Percentiles rank a stretch among this genome's conserved stretches.
phyloP scores from a whole-genome alignment of 306 rosid species.

The Medicago ruthenica region DNA sequence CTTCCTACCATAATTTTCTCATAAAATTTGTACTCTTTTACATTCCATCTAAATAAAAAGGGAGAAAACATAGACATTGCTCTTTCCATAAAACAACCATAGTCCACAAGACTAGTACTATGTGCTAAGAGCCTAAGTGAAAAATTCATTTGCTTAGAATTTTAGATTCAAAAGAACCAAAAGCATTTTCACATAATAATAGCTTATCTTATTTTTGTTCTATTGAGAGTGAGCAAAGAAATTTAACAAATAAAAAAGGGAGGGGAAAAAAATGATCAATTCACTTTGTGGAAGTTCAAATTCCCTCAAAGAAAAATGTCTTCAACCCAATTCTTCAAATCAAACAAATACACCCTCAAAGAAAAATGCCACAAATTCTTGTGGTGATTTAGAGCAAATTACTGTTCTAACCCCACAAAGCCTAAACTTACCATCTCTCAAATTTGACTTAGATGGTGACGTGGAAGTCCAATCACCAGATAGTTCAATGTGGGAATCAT shows the following conservation, averaged over 20 bases:
- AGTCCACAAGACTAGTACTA: constrained; percentile 2
- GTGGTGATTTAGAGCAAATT: constrained; percentile 56
- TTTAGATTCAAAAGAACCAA: neutral
- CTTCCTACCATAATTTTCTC: constrained; percentile 23
- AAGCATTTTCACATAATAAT: neutral
- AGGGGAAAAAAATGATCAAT: constrained; percentile 58
- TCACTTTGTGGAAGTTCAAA: constrained; percentile 73
- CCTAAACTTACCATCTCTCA: constrained; percentile 66
- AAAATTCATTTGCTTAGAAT: neutral
- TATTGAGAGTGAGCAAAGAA: neutral
- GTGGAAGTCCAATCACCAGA: constrained; percentile 85
- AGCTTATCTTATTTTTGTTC: constrained; percentile 14
- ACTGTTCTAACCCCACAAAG: constrained; percentile 64
- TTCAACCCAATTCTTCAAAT: constrained; percentile 2
- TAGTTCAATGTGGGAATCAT: constrained; percentile 79
- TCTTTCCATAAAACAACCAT: constrained; percentile 51
- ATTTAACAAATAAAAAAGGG: neutral
- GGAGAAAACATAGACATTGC: constrained; percentile 46
- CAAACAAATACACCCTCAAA: neutral
- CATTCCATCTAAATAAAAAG: constrained; percentile 49
- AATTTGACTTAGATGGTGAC: constrained; percentile 74
- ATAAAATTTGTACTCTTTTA: constrained; percentile 23
- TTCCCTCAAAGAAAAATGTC: constrained; percentile 5
- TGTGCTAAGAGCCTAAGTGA: neutral
- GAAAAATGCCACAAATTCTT: constrained; percentile 39